phyloP scores from a whole-genome alignment of 768 basidiomycete species.

The Hemileccinum impolitum region DNA sequence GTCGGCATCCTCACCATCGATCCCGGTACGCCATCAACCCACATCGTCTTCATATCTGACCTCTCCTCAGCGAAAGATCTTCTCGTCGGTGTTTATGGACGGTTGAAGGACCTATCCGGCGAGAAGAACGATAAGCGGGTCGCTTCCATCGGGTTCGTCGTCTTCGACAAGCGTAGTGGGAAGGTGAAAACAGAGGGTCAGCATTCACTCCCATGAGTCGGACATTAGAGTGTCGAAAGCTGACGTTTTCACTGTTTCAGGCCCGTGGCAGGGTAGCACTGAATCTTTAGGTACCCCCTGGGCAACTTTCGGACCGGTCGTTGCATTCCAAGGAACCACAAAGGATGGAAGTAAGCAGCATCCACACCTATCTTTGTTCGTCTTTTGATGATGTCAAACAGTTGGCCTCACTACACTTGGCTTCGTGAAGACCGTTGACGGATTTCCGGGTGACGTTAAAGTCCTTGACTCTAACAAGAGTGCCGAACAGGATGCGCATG shows the following conservation, averaged over 20 bases:
- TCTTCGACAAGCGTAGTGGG: not conserved
- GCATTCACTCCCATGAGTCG: not conserved
- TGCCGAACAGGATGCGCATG: too few relatives aligned
- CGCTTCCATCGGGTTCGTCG: not conserved
- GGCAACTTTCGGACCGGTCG: not conserved
- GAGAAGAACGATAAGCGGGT: too few relatives aligned
- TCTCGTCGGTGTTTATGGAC: not conserved
- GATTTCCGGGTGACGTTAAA: not conserved
- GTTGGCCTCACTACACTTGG: not conserved
- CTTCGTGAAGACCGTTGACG: not conserved
- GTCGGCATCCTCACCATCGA: not conserved
- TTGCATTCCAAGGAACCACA: not conserved
- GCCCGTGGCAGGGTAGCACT: not conserved
- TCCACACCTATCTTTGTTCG: not conserved
- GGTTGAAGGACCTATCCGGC: not conserved
- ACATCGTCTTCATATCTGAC: too few relatives aligned
- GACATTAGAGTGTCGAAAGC: too few relatives aligned
- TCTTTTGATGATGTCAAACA: not conserved
- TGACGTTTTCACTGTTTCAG: not conserved
- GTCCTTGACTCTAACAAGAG: not conserved
- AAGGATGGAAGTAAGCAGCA: not conserved
- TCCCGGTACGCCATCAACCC: not conserved
- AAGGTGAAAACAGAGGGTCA: not conserved
- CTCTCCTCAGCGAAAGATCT: not conserved
- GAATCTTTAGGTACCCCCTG: not conserved